Evolutionary conservation across 2,329 filamentous ascomycete species (phyloP).

Genomic region (Lachnum nothofagi): DNA sequence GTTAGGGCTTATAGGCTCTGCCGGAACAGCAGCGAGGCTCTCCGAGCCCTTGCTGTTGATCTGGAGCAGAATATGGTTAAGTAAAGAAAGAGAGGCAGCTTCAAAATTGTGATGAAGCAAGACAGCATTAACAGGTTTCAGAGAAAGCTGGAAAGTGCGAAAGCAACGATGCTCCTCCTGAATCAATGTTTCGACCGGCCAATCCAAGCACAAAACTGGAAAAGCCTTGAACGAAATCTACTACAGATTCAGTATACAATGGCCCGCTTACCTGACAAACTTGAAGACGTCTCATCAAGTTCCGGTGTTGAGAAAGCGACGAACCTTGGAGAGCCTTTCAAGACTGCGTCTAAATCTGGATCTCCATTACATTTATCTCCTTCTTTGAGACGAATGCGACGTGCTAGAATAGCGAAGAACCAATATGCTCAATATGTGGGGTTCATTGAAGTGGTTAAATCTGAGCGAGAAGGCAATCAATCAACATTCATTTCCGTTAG

Average conservation of each 20-base stretch:
- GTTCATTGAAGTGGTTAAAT: background rate
- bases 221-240: constrained; percentile 6
- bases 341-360: background rate
- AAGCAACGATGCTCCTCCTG: constrained; percentile 7
- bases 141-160: constrained; percentile 7
- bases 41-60: background rate
- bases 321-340: background rate
- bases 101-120: constrained; percentile 7
- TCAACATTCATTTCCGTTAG: constrained; percentile 1
- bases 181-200: constrained; percentile 9
- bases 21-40: background rate
- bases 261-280: background rate
- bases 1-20: constrained; percentile 1
- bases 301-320: background rate
- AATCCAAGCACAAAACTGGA: constrained; percentile 9
- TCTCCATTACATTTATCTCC: background rate
- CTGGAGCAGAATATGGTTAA: background rate
- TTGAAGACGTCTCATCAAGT: background rate
- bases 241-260: background rate
- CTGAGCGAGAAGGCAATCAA: background rate
- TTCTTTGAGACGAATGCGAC: background rate
- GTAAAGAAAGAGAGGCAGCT: background rate
- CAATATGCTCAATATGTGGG: background rate
- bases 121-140: background rate
- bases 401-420: background rate